Conservation (phyloP, 2,329 filamentous ascomycete genomes). For the Pseudogymnoascus sp. region DNA sequence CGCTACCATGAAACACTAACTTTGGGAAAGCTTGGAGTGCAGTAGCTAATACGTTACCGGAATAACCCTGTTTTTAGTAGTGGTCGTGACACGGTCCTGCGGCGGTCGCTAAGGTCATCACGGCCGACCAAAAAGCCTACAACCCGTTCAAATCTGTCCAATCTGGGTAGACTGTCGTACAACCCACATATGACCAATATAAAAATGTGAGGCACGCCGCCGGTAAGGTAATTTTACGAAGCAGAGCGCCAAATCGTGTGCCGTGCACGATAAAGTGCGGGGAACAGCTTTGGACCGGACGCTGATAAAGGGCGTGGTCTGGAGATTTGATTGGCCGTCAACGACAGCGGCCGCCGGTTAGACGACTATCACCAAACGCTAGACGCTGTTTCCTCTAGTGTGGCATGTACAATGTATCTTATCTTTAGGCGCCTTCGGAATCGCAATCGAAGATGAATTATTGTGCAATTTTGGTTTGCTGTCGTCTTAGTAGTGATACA, state of each 20-base stretch:
- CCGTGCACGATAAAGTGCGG: constrained; percentile 3
- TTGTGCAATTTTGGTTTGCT: not conserved
- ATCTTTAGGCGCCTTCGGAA: constrained; percentile 2
- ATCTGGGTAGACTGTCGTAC: no score
- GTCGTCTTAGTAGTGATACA: not conserved
- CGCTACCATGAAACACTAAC: not conserved
- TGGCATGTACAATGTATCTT: not conserved
- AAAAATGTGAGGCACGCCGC: no score
- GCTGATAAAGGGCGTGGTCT: not conserved
- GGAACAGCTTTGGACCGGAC: not conserved
- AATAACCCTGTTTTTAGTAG: no score
- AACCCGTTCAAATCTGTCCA: no score
- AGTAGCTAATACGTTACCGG: constrained; percentile 1
- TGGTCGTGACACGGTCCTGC: no score
- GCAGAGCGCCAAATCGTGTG: constrained; percentile 1
- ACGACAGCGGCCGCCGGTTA: not conserved
- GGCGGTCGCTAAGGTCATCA: no score
- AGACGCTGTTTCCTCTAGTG: not conserved
- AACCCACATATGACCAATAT: no score
- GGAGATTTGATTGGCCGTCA: not conserved
- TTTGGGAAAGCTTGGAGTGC: not conserved
- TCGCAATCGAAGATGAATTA: not conserved
- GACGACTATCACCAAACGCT: not conserved
- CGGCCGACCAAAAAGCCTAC: no score
- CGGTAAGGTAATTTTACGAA: constrained; percentile 11